A percentile compares a stretch with the other conserved stretches of the same genome.
These are phyloP conservation scores for Arthroderma sp. DNA, from an alignment of 2,329 filamentous ascomycete genomes.

Conservation along the genomic window DNA sequence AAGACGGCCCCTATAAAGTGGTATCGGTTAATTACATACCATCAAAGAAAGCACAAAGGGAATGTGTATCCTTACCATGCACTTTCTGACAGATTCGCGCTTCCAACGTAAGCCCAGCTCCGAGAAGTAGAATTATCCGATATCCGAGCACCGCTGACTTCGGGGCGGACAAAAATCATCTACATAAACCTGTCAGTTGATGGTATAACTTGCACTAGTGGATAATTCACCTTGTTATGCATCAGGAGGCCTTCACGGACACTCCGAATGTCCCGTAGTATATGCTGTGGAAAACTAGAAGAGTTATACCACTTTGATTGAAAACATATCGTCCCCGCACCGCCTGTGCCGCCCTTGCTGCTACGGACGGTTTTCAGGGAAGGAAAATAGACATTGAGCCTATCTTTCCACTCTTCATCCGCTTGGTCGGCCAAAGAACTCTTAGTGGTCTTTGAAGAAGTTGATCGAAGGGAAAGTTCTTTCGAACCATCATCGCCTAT, in stretches of 20 bases:
- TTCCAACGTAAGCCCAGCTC: constrained; percentile 77
- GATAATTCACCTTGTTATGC: constrained; percentile 60
- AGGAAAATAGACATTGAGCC: constrained; percentile 69
- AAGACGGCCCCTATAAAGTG: constrained; percentile 55
- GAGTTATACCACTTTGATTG: constrained; percentile 58
- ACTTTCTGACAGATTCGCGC: constrained; percentile 82
- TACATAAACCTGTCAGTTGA: constrained; percentile 7
- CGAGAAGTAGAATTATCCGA: constrained; percentile 19
- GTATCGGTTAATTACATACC: neutral
- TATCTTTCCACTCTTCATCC: constrained; percentile 31
- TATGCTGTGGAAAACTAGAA: constrained; percentile 53
- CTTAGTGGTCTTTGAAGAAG: neutral
- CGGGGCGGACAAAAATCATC: constrained; percentile 23
- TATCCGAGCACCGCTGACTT: constrained; percentile 13
- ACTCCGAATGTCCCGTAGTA: constrained; percentile 66
- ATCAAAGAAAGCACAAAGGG: neutral
- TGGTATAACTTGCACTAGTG: neutral
- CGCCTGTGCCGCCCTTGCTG: constrained; percentile 50
- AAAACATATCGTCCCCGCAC: constrained; percentile 73
- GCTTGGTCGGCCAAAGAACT: constrained; percentile 13
- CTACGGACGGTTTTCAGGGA: constrained; percentile 53
- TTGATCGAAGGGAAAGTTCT: constrained; percentile 24
- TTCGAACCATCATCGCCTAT: constrained; percentile 35
- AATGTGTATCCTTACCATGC: constrained; percentile 54
- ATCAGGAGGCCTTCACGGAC: constrained; percentile 59